Percentiles rank a stretch among this genome's conserved stretches.
These are phyloP conservation scores for Blastobotrys proliferans DNA, from an alignment of 1,139 yeast genomes.

Conservation along the genomic window DNA sequence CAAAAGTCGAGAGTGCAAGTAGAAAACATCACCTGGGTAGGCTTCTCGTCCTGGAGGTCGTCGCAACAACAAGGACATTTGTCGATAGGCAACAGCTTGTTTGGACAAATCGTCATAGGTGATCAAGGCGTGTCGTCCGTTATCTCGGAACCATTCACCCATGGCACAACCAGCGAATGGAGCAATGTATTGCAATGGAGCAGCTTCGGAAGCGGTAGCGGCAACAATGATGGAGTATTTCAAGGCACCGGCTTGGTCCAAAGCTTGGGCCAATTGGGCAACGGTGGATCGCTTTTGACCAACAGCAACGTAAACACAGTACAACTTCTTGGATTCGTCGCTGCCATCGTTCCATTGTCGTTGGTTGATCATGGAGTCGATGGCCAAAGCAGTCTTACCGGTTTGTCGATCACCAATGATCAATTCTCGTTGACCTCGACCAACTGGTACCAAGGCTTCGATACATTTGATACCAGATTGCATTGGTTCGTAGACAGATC, in stretches of 20 bases:
- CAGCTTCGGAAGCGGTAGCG: constrained; percentile 99
- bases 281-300: constrained; percentile 99
- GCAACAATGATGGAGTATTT: constrained; percentile 98
- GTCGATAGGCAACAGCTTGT: constrained; percentile 99
- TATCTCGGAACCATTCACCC: constrained; percentile 99
- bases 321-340: constrained; percentile 96
- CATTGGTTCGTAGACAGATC: constrained; percentile 98
- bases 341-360: constrained; percentile 96
- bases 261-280: constrained; percentile 98
- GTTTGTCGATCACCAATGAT: constrained; percentile 99
- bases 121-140: constrained; percentile 96
- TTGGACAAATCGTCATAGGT: constrained; percentile 97
- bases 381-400: constrained; percentile 99
- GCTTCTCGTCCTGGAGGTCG: constrained; percentile 98
- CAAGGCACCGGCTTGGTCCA: constrained; percentile 97
- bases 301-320: constrained; percentile 99
- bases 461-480: constrained; percentile 99
- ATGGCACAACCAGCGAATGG: constrained; percentile 99
- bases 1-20: constrained; percentile 91
- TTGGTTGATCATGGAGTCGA: constrained; percentile 97
- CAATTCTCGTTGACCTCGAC: constrained; percentile 99
- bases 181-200: constrained; percentile 99
- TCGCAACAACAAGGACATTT: constrained; percentile 94
- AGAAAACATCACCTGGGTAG: constrained; percentile 96
- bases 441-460: constrained; percentile 98